These are phyloP conservation scores for Ilyonectria destructans DNA, from an alignment of 2,329 filamentous ascomycete species.

Conservation along the genomic window DNA sequence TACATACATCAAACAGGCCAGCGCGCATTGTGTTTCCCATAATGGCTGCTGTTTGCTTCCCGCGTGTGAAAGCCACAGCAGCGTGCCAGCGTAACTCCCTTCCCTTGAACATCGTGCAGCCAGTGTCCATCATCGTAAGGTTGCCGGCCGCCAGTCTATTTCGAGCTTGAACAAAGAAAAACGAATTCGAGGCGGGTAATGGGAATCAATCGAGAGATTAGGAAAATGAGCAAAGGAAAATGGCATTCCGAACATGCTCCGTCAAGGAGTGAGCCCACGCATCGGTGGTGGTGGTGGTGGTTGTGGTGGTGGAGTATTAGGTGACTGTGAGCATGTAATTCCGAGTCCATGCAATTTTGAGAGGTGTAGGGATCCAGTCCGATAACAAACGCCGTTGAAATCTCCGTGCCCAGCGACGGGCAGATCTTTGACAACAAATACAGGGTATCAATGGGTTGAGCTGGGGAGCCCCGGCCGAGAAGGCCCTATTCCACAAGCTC, in stretches of 20 bases:
- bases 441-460: conserved; percentile 45
- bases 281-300: conserved; percentile 21
- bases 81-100: conserved; percentile 49
- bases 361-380: conserved; percentile 40
- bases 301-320: conserved; percentile 40
- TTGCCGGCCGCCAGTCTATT: conserved; percentile 51
- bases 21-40: conserved; percentile 49
- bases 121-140: conserved; percentile 49
- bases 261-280: conserved; percentile 47
- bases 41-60: conserved; percentile 42
- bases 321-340: conserved; percentile 41
- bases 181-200: conserved; percentile 38
- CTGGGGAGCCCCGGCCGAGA: conserved; percentile 21
- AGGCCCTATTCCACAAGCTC: conserved; percentile 28
- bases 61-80: conserved; percentile 37
- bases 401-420: conserved; percentile 31
- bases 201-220: conserved; percentile 44
- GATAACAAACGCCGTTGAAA: conserved; percentile 40
- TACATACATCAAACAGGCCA: conserved; percentile 48
- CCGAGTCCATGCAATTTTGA: conserved; percentile 38
- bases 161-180: conserved; percentile 47
- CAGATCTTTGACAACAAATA: conserved; percentile 39
- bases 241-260: conserved; percentile 46
- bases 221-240: conserved; percentile 32
- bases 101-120: conserved; percentile 48